These are phyloP conservation scores for Aspergillus chevalieri DNA, from an alignment of 2,329 filamentous ascomycete species.

Conservation along the genomic window DNA sequence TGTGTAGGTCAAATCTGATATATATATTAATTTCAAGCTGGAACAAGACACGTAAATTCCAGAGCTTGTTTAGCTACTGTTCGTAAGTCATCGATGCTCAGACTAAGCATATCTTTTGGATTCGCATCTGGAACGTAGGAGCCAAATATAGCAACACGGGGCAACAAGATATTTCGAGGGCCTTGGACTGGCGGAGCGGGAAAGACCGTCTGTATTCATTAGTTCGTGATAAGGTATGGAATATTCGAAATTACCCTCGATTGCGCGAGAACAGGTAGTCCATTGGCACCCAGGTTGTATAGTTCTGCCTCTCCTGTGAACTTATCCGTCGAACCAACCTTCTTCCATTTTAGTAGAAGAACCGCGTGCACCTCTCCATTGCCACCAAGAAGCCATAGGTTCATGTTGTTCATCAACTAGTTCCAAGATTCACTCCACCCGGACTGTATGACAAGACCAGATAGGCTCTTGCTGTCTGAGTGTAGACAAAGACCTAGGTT, in stretches of 20 bases:
- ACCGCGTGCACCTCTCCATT: not conserved
- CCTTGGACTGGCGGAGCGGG: not conserved
- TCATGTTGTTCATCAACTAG: constrained; percentile 1
- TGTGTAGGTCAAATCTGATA: too few relatives aligned
- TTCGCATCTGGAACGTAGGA: too few relatives aligned
- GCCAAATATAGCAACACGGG: too few relatives aligned
- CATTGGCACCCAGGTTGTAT: not conserved
- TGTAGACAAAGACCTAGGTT: too few relatives aligned
- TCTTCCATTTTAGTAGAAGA: constrained; percentile 3
- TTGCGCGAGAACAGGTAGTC: not conserved
- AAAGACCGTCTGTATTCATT: not conserved
- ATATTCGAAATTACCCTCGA: not conserved
- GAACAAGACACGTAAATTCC: too few relatives aligned
- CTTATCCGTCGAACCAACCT: not conserved
- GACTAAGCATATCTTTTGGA: too few relatives aligned
- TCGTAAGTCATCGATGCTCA: too few relatives aligned
- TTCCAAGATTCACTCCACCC: constrained; percentile 2
- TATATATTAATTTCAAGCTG: too few relatives aligned
- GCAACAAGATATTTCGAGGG: too few relatives aligned
- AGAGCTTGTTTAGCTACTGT: too few relatives aligned
- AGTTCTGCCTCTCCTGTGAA: not conserved
- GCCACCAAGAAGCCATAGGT: constrained; percentile 3
- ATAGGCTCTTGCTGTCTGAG: too few relatives aligned
- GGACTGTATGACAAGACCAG: constrained; percentile 1
- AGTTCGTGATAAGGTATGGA: too few relatives aligned